phyloP scores from a whole-genome alignment of 495 filamentous ascomycete species.

The Neurospora cerealis region DNA sequence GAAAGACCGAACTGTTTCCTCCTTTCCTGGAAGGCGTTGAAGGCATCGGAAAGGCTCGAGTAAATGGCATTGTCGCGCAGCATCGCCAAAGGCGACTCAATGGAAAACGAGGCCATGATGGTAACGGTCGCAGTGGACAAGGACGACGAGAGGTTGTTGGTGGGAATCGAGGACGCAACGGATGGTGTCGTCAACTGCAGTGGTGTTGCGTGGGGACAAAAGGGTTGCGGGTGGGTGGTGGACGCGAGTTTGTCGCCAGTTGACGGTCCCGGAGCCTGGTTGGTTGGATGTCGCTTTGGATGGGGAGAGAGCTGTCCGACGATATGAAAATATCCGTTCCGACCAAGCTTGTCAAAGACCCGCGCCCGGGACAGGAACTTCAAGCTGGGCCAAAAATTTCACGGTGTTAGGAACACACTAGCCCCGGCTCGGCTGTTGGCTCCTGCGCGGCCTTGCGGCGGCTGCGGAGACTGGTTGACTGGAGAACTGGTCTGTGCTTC shows the following conservation, averaged over 20 bases:
- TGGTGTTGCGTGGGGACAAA: not conserved
- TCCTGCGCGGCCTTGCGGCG: conserved; percentile 2
- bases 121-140: conserved; percentile 13
- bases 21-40: conserved; percentile 72
- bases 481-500: not conserved
- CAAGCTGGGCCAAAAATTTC: conserved; percentile 23
- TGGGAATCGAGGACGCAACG: not conserved
- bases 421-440: conserved; percentile 7
- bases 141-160: not conserved
- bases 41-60: conserved; percentile 62
- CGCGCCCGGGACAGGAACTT: not conserved
- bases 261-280: not conserved
- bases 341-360: not conserved
- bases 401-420: conserved; percentile 4
- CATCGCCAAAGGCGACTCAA: conserved; percentile 51
- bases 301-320: not conserved
- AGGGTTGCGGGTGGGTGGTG: not conserved
- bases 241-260: not conserved
- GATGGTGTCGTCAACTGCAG: not conserved
- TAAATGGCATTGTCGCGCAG: conserved; percentile 63
- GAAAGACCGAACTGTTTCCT: conserved; percentile 77
- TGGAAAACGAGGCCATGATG: conserved; percentile 34
- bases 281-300: not conserved
- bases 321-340: not conserved
- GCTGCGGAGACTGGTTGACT: not conserved